Conservation (phyloP, 164 flowering plant genomes). For the Stephania yunnanensis region DNA sequence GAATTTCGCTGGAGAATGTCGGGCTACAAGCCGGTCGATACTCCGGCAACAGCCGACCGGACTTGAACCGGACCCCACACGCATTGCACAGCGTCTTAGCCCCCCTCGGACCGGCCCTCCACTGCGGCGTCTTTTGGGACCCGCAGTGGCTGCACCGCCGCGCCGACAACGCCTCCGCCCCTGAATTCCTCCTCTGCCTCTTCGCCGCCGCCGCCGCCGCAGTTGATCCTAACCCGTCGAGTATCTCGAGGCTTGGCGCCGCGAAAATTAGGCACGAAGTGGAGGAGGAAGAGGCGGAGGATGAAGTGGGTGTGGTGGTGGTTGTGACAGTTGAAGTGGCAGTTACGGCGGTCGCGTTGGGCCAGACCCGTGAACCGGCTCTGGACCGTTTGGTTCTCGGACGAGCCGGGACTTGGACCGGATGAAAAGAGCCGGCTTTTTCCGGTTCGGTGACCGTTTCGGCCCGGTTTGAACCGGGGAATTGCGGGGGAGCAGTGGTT, state of each 20-base stretch:
- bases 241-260: constrained; percentile 14
- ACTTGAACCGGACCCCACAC: constrained; percentile 86
- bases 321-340: constrained; percentile 21
- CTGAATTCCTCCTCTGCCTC: constrained; percentile 36
- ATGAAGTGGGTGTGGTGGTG: constrained; percentile 11
- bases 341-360: constrained; percentile 25
- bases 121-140: constrained; percentile 83
- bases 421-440: constrained; percentile 13
- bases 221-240: background rate
- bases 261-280: constrained; percentile 12
- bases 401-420: constrained; percentile 35
- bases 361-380: constrained; percentile 28
- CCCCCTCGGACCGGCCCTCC: constrained; percentile 88
- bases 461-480: constrained; percentile 10
- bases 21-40: constrained; percentile 91
- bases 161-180: constrained; percentile 20
- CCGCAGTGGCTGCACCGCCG: constrained; percentile 75
- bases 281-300: constrained; percentile 27
- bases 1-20: constrained; percentile 55
- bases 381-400: constrained; percentile 55
- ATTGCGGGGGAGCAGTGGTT: background rate
- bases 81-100: constrained; percentile 89
- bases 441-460: constrained; percentile 22
- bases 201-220: constrained; percentile 27
- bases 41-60: constrained; percentile 85